phyloP scores from a whole-genome alignment of 805 yeast species.

The Saccharomycopsis sp. region DNA sequence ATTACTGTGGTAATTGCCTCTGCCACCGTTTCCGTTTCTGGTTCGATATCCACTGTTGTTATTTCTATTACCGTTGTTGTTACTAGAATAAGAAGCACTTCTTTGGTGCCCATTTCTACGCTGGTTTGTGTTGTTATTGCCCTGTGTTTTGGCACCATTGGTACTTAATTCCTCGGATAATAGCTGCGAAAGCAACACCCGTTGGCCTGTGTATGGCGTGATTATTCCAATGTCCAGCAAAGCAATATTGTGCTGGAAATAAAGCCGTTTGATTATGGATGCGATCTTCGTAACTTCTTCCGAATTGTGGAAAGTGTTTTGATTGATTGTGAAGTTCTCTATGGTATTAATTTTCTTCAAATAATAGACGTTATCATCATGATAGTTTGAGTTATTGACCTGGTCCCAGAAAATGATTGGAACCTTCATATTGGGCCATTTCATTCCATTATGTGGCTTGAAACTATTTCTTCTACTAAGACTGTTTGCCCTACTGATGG shows the following conservation, averaged over 20 bases:
- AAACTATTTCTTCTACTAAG: constrained; percentile 2
- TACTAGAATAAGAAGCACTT: neutral
- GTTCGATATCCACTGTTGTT: neutral
- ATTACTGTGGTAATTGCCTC: neutral
- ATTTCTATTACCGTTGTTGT: neutral
- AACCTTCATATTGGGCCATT: constrained; percentile 48
- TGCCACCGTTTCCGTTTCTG: neutral
- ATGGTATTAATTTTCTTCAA: constrained; percentile 24
- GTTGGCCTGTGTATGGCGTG: constrained; percentile 58
- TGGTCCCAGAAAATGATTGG: constrained; percentile 58
- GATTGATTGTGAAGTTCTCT: constrained; percentile 20
- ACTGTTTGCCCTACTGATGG: neutral
- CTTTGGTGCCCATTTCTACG: neutral
- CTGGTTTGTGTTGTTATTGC: neutral
- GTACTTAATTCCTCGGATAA: constrained; percentile 11
- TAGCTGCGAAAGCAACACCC: constrained; percentile 27
- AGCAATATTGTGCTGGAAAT: constrained; percentile 40
- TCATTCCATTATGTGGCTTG: constrained; percentile 28
- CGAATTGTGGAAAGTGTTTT: constrained; percentile 18
- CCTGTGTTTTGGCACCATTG: neutral
- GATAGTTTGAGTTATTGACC: constrained; percentile 32
- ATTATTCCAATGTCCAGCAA: constrained; percentile 52
- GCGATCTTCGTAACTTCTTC: constrained; percentile 11
- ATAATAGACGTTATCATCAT: constrained; percentile 48
- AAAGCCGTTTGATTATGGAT: constrained; percentile 35